Evolutionary conservation across 2,329 filamentous ascomycete species (phyloP).

Genomic region (Pseudogymnoascus pannorum): DNA sequence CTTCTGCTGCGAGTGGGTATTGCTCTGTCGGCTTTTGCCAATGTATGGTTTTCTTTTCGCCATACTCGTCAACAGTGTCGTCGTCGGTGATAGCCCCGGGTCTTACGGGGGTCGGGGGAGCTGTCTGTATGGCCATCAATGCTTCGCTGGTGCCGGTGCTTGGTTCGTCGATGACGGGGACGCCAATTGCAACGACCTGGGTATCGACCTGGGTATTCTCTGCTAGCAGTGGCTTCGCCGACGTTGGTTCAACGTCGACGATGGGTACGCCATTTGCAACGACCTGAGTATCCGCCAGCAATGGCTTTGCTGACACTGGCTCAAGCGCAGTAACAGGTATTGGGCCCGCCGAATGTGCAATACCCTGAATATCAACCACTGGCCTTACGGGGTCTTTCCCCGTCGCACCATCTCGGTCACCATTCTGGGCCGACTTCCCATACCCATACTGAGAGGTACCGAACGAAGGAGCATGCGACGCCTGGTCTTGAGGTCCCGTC

Average conservation of each 20-base stretch:
- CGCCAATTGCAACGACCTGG: background rate
- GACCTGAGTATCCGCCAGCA: background rate
- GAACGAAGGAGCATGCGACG: background rate
- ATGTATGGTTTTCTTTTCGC: slow-evolving; percentile 38
- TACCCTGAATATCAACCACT: slow-evolving; percentile 3
- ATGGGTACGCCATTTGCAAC: background rate
- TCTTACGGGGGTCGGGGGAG: background rate
- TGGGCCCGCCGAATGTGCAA: no score
- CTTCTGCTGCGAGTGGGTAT: slow-evolving; percentile 61
- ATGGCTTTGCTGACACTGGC: no score
- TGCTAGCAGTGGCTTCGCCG: background rate
- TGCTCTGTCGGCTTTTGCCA: slow-evolving; percentile 70
- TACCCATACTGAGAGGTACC: background rate
- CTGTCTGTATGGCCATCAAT: background rate
- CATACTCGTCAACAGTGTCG: slow-evolving; percentile 9
- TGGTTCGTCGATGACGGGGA: background rate
- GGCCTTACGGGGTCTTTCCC: background rate
- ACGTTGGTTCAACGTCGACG: background rate
- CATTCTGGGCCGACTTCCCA: background rate
- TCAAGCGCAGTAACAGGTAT: no score
- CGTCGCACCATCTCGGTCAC: background rate
- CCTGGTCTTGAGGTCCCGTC: background rate
- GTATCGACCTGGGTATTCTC: background rate
- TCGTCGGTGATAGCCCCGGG: slow-evolving; percentile 15
- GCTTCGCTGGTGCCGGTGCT: background rate